phyloP scores from a whole-genome alignment of 2,329 filamentous ascomycete genomes.

The Alternaria brassicae region DNA sequence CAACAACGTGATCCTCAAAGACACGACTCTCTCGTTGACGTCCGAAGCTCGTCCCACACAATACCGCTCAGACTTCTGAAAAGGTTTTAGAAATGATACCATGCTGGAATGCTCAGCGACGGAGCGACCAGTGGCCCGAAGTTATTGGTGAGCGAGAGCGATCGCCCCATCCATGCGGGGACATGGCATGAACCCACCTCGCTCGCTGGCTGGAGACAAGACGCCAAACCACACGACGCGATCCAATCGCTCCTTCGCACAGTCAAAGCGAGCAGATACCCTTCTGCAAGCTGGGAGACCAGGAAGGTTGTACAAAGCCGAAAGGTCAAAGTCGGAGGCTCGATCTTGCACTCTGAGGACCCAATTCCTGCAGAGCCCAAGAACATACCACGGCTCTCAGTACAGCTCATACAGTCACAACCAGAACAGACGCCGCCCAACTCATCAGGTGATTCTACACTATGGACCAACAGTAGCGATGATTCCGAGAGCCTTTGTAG shows the following conservation, averaged over 20 bases:
- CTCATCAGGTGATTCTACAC: slow-evolving; percentile 51
- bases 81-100: not conserved
- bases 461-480: slow-evolving; percentile 53
- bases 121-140: slow-evolving; percentile 29
- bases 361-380: slow-evolving; percentile 55
- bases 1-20: not conserved
- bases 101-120: slow-evolving; percentile 27
- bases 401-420: slow-evolving; percentile 19
- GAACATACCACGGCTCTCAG: slow-evolving; percentile 42
- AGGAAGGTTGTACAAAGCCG: slow-evolving; percentile 61
- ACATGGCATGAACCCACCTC: too few species aligned
- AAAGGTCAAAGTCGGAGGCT: slow-evolving; percentile 49
- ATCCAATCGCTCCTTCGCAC: slow-evolving; percentile 34
- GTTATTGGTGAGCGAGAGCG: slow-evolving; percentile 32
- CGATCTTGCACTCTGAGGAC: slow-evolving; percentile 56
- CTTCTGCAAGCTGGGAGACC: slow-evolving; percentile 88
- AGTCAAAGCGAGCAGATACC: slow-evolving; percentile 66
- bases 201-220: slow-evolving; percentile 8
- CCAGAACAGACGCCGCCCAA: slow-evolving; percentile 49
- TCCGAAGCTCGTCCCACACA: not conserved
- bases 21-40: not conserved
- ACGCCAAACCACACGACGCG: slow-evolving; percentile 9
- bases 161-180: slow-evolving; percentile 23
- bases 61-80: not conserved
- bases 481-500: slow-evolving; percentile 45